These are phyloP conservation scores for Solanum tacnaense DNA, from an alignment of 257 asterid genomes.

Conservation along the genomic window DNA sequence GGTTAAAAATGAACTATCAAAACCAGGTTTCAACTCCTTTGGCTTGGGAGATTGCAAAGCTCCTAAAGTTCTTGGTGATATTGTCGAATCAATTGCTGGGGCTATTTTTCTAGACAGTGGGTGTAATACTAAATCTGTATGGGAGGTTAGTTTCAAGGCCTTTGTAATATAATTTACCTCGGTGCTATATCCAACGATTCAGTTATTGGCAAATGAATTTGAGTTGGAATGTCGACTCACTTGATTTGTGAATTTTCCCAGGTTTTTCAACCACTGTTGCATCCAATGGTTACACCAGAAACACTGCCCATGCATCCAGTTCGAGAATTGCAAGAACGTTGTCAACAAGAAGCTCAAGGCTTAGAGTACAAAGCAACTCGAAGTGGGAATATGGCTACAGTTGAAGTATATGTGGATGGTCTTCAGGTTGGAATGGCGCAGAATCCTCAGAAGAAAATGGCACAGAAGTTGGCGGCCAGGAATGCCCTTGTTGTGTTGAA, in stretches of 20 bases:
- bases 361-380: constrained; percentile 86
- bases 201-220: not conserved
- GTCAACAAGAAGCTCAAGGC: constrained; percentile 98
- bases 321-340: constrained; percentile 91
- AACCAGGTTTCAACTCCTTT: constrained; percentile 88
- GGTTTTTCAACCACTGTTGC: constrained; percentile 89
- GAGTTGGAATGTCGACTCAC: not conserved
- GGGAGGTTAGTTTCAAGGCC: constrained; percentile 54
- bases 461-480: constrained; percentile 95
- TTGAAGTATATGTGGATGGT: constrained; percentile 86
- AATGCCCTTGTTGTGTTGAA: constrained; percentile 84
- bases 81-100: constrained; percentile 96
- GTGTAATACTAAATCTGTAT: constrained; percentile 67
- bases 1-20: constrained; percentile 56
- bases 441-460: constrained; percentile 96
- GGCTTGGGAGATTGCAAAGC: constrained; percentile 99
- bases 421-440: constrained; percentile 79
- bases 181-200: not conserved
- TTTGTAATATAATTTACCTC: not conserved
- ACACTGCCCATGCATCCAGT: constrained; percentile 99
- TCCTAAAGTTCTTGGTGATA: constrained; percentile 98
- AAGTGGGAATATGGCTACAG: constrained; percentile 77
- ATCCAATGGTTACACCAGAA: constrained; percentile 97
- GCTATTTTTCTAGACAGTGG: constrained; percentile 92
- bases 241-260: constrained; percentile 6